A percentile compares a stretch with the other conserved stretches of the same genome.
Evolutionary conservation across 2,329 filamentous ascomycete species (phyloP).

Genomic region (Talaromyces pinophilus): DNA sequence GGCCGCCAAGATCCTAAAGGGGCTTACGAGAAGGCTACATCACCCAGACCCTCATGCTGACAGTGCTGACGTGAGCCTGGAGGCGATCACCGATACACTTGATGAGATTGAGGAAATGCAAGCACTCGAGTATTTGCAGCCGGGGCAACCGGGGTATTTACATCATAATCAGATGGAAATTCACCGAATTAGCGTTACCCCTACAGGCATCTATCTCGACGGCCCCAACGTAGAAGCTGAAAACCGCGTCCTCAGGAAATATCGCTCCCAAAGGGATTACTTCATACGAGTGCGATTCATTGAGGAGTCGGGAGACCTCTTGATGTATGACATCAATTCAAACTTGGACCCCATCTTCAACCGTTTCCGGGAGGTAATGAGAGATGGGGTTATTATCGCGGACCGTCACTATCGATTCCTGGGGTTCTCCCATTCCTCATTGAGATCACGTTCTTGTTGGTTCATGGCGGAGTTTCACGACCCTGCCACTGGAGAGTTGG

Average conservation of each 20-base stretch:
- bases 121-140: conserved; percentile 14
- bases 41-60: conserved; percentile 57
- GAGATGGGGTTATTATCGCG: conserved; percentile 62
- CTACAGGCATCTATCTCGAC: conserved; percentile 56
- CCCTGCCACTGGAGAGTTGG: conserved; percentile 30
- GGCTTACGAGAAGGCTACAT: conserved; percentile 55
- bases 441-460: conserved; percentile 70
- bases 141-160: conserved; percentile 18
- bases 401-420: conserved; percentile 66
- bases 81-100: conserved; percentile 47
- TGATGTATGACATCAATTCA: conserved; percentile 27
- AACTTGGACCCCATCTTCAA: conserved; percentile 29
- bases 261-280: conserved; percentile 30
- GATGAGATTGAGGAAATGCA: conserved; percentile 42
- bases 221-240: conserved; percentile 56
- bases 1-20: conserved; percentile 57
- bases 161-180: conserved; percentile 51
- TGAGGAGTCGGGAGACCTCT: conserved; percentile 31
- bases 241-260: conserved; percentile 34
- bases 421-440: conserved; percentile 77
- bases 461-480: conserved; percentile 52
- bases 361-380: conserved; percentile 64
- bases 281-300: conserved; percentile 33
- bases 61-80: conserved; percentile 44
- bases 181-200: conserved; percentile 61